Evolutionary conservation across 768 basidiomycete genomes (phyloP).

Genomic region (Tricholoma terreum): DNA sequence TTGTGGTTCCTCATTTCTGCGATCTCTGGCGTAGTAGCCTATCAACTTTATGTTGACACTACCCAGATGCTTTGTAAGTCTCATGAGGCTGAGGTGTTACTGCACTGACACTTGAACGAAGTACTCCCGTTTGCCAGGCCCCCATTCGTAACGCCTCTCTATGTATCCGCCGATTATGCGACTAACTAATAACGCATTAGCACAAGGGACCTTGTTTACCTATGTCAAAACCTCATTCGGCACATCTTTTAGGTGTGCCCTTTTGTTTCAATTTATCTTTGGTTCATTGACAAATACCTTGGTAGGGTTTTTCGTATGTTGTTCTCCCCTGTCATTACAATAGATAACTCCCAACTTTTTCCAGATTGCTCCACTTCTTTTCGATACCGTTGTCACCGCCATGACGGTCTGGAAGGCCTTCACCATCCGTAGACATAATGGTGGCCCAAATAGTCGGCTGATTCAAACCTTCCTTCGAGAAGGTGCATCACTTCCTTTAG

Average conservation of each 20-base stretch:
- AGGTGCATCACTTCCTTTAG: slow-evolving; percentile 38
- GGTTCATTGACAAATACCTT: slow-evolving; percentile 6
- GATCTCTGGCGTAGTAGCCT: slow-evolving; percentile 70
- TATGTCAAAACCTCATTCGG: slow-evolving; percentile 78
- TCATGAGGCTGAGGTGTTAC: slow-evolving; percentile 1
- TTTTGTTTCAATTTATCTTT: not conserved
- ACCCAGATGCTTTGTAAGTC: slow-evolving; percentile 72
- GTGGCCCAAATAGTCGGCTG: slow-evolving; percentile 72
- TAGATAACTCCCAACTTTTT: slow-evolving; percentile 8
- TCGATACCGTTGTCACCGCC: slow-evolving; percentile 75
- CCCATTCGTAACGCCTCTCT: slow-evolving; percentile 43
- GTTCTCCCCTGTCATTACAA: slow-evolving; percentile 2
- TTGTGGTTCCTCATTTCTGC: slow-evolving; percentile 62
- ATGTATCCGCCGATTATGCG: not conserved
- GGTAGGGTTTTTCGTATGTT: slow-evolving; percentile 57
- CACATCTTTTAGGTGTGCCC: slow-evolving; percentile 68
- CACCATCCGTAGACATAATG: slow-evolving; percentile 69
- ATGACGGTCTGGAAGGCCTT: slow-evolving; percentile 83
- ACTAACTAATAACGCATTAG: slow-evolving; percentile 21
- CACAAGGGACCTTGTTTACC: slow-evolving; percentile 72
- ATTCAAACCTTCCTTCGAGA: slow-evolving; percentile 85
- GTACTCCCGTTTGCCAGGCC: slow-evolving; percentile 66
- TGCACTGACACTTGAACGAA: slow-evolving; percentile 21
- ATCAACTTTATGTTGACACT: slow-evolving; percentile 77
- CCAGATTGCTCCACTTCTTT: slow-evolving; percentile 79